phyloP scores from a whole-genome alignment of 352 stramenopile species.

The Globisporangium nagaii region DNA sequence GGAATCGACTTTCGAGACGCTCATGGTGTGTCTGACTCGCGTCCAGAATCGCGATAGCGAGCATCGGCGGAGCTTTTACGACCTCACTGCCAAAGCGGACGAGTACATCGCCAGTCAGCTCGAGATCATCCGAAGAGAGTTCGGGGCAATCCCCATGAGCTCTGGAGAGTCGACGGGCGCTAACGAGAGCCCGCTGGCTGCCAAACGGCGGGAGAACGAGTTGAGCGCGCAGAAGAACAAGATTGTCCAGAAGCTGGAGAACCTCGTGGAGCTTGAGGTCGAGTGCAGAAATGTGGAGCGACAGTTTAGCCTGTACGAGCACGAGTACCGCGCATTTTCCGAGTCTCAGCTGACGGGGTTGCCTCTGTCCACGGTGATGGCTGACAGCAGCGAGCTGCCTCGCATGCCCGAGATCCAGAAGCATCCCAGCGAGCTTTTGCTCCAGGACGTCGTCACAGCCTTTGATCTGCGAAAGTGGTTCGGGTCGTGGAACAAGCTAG shows the following conservation, averaged over 20 bases:
- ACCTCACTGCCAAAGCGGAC: conserved; percentile 39
- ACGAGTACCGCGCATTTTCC: conserved; percentile 30
- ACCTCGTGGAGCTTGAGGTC: conserved; percentile 39
- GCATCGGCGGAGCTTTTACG: conserved; percentile 50
- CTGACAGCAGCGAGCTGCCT: neutral
- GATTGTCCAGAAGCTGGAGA: conserved; percentile 40
- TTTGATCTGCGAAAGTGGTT: conserved; percentile 61
- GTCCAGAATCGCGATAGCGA: conserved; percentile 61
- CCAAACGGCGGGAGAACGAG: neutral
- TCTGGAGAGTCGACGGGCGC: conserved; percentile 12
- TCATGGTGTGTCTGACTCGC: conserved; percentile 46
- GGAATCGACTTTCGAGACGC: conserved; percentile 59
- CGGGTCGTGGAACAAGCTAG: conserved; percentile 34
- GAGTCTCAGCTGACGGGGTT: conserved; percentile 10
- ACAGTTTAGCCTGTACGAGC: conserved; percentile 39
- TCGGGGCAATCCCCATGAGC: conserved; percentile 25
- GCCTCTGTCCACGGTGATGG: neutral
- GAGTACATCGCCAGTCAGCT: conserved; percentile 35
- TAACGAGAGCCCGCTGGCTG: neutral
- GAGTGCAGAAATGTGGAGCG: conserved; percentile 37
- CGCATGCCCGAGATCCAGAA: conserved; percentile 11
- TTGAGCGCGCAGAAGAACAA: neutral
- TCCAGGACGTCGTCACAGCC: conserved; percentile 46
- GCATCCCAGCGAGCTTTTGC: conserved; percentile 34
- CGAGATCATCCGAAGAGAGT: conserved; percentile 27